Conservation (phyloP, 495 filamentous ascomycete species). For the Lasiosphaeria ovina region DNA sequence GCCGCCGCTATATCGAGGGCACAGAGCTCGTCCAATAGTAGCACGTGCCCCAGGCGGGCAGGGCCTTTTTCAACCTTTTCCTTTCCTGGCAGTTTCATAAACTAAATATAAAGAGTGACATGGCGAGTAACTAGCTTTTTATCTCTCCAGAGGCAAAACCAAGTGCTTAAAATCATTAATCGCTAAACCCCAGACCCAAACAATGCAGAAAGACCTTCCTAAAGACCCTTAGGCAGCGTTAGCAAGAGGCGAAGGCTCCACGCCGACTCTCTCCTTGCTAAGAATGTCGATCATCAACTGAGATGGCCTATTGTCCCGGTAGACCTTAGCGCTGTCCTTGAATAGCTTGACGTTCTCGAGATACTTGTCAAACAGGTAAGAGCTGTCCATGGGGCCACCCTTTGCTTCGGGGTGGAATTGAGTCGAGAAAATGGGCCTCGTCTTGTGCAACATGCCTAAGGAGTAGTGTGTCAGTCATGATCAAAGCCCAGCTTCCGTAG, state of each 20-base stretch:
- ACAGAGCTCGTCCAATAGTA: no score
- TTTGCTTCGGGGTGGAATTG: conserved; percentile 99
- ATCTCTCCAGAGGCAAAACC: neutral
- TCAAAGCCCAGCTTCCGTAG: neutral
- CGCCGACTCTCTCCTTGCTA: conserved; percentile 89
- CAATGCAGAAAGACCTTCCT: conserved; percentile 1
- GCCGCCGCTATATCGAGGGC: no score
- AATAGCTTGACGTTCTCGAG: conserved; percentile 82
- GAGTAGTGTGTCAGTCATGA: conserved; percentile 20
- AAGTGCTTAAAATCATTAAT: neutral
- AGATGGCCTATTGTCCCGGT: conserved; percentile 76
- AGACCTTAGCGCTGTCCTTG: conserved; percentile 73
- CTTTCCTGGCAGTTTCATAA: neutral
- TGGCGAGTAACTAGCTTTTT: neutral
- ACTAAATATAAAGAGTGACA: neutral
- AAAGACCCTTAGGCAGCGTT: conserved; percentile 31
- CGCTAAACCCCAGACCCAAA: conserved; percentile 7
- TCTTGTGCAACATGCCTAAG: conserved; percentile 83
- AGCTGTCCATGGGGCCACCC: conserved; percentile 89
- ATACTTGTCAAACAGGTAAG: conserved; percentile 95
- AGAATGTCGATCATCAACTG: conserved; percentile 87
- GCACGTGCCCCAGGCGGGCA: no score
- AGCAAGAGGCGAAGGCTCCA: conserved; percentile 61
- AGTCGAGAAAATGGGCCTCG: conserved; percentile 94
- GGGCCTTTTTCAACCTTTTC: no score